Evolutionary conservation across 2,329 filamentous ascomycete species (phyloP), one percentile per base, ranked within the genome.

Genomic region (Pestalotiopsis sp.): DNA sequence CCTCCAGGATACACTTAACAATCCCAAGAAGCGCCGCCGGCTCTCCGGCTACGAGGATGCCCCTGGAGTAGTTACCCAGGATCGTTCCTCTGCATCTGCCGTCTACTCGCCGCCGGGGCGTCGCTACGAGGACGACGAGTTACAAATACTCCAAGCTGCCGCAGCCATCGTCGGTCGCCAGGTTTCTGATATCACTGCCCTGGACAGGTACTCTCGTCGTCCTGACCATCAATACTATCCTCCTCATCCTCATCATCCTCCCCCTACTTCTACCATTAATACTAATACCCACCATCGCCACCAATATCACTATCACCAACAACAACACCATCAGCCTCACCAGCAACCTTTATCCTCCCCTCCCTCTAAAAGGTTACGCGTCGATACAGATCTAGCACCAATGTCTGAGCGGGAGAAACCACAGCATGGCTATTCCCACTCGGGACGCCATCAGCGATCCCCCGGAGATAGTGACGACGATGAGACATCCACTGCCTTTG

Each of bases 11-110:
- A 78, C 77, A 72, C 77, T 72, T 74, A 78, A 79, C 39, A 56
- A 62, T 73, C 76, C 81, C 72, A 84, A 81, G 77, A 84, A 83
- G 77, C 83, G 83, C 69, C 83, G 83, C 69, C 81, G 83, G 78
- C 78, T 79, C 72, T 80, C 81, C 74, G 78, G 76, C 75, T 77
- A 78, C 69, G 80, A 79, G 70, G 80, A 80, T 73, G 74, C 76
- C 72, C 75, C 78, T 77, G 73, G 73, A 72, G 80, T 79, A 73
- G 76, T 75, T 70, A 73, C 78, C 74, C 79, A 81, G 73, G 76
- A 75, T 69, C 73, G 72, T 65, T 67, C 72, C 68, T 70, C 75
- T 75, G 65, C 72, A 67, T 72, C 75, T 74, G 65, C 72, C 69
- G 71, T 69, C 72, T 72, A 70, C 66, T 70, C 72, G 72, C 69